Evolutionary conservation across 2,329 filamentous ascomycete genomes (phyloP).

Genomic region (Aspergillus aculeatus): DNA sequence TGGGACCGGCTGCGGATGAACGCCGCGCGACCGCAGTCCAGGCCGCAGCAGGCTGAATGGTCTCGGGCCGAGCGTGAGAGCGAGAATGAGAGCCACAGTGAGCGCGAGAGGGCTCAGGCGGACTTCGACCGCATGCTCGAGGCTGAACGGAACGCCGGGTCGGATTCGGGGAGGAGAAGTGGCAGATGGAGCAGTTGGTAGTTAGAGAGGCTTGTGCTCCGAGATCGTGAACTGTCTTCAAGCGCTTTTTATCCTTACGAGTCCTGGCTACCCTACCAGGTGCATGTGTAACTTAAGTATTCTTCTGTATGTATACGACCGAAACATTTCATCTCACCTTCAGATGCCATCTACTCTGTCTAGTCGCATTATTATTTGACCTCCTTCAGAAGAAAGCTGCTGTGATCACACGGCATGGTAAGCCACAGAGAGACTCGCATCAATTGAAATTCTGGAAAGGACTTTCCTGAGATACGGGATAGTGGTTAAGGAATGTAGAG

Average conservation of each 20-base stretch:
- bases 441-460: neutral
- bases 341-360: neutral
- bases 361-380: neutral
- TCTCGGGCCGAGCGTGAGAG: slow-evolving; percentile 10
- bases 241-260: too few species aligned
- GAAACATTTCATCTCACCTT: neutral
- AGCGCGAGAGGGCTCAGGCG: slow-evolving; percentile 41
- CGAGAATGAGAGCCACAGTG: slow-evolving; percentile 24
- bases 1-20: slow-evolving; percentile 39
- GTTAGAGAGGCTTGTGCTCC: slow-evolving; percentile 13
- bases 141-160: slow-evolving; percentile 33
- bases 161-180: slow-evolving; percentile 14
- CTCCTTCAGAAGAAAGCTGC: neutral
- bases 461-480: slow-evolving; percentile 16
- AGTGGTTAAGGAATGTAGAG: neutral
- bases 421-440: neutral
- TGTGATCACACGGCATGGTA: neutral
- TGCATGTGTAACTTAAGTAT: too few species aligned
- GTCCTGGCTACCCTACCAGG: too few species aligned
- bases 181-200: slow-evolving; percentile 17
- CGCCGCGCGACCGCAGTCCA: neutral
- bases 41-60: slow-evolving; percentile 2
- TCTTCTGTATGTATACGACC: neutral
- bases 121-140: slow-evolving; percentile 47
- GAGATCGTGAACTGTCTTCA: too few species aligned